Conservation (phyloP, 306 rosid genomes). For the Ceratonia siliqua region DNA sequence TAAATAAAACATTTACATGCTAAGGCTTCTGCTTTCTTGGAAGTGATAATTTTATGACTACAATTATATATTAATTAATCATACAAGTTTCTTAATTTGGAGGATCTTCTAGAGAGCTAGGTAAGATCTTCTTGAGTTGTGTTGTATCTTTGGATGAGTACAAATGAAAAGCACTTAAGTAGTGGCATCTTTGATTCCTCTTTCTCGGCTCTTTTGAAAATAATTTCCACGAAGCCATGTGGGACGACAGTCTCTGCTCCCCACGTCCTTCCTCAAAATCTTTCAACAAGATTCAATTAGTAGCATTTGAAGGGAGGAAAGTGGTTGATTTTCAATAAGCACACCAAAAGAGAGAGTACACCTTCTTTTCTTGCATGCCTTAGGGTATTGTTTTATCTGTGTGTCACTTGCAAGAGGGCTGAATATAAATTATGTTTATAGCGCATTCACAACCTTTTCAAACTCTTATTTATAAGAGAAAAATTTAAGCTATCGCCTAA, state of each 20-base stretch:
- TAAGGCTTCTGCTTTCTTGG: too few species aligned
- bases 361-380: background rate
- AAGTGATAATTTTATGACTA: background rate
- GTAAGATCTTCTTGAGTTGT: background rate
- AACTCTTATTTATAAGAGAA: background rate
- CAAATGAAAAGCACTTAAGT: background rate
- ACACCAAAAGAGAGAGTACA: background rate
- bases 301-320: too few species aligned
- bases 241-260: background rate
- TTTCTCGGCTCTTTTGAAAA: background rate
- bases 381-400: background rate
- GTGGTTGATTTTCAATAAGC: background rate
- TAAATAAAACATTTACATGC: too few species aligned
- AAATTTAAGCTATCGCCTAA: too few species aligned
- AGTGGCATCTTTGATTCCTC: background rate
- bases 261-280: background rate
- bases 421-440: background rate
- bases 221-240: background rate
- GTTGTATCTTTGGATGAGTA: background rate
- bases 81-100: background rate
- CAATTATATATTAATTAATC: background rate
- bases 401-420: background rate
- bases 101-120: background rate
- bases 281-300: background rate
- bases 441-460: background rate